These are phyloP conservation scores for Penicillium sp. DNA, from an alignment of 2,329 filamentous ascomycete genomes.

Conservation along the genomic window DNA sequence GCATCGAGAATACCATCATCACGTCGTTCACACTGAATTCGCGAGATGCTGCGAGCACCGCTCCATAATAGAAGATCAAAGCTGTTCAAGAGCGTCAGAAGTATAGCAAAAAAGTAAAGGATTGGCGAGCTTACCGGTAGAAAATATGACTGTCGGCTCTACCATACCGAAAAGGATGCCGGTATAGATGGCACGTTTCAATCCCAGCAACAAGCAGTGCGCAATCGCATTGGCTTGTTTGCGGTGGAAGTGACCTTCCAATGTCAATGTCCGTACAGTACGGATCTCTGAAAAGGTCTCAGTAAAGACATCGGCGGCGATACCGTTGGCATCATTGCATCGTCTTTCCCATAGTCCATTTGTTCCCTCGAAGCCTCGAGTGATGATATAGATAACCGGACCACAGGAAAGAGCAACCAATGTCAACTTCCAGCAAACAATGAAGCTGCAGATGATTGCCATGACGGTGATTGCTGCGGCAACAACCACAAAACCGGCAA, in stretches of 20 bases:
- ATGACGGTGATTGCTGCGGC: slow-evolving; percentile 65
- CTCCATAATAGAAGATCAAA: slow-evolving; percentile 80
- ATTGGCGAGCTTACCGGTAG: slow-evolving; percentile 49
- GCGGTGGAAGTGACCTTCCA: slow-evolving; percentile 67
- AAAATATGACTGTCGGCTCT: slow-evolving; percentile 68
- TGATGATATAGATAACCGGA: slow-evolving; percentile 66
- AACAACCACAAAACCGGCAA: slow-evolving; percentile 67
- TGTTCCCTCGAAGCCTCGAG: slow-evolving; percentile 62
- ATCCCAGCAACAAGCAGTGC: slow-evolving; percentile 58
- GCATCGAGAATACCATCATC: slow-evolving; percentile 72
- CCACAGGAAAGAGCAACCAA: slow-evolving; percentile 69
- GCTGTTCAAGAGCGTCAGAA: slow-evolving; percentile 43
- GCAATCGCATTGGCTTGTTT: slow-evolving; percentile 59
- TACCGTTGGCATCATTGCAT: slow-evolving; percentile 62
- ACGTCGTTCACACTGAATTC: slow-evolving; percentile 57
- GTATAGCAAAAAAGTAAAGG: background rate
- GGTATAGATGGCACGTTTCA: slow-evolving; percentile 63
- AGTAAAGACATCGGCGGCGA: slow-evolving; percentile 61
- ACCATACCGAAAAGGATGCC: slow-evolving; percentile 75
- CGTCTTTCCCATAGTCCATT: slow-evolving; percentile 70
- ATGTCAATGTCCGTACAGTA: slow-evolving; percentile 70
- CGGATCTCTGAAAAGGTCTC: slow-evolving; percentile 78
- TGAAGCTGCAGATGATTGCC: slow-evolving; percentile 72
- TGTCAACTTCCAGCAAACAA: slow-evolving; percentile 75
- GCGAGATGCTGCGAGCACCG: slow-evolving; percentile 55